Evolutionary conservation across 140 eudicot genomes (phyloP), one percentile per base, ranked within the genome.

Genomic region (Ambrosia hybrid): DNA sequence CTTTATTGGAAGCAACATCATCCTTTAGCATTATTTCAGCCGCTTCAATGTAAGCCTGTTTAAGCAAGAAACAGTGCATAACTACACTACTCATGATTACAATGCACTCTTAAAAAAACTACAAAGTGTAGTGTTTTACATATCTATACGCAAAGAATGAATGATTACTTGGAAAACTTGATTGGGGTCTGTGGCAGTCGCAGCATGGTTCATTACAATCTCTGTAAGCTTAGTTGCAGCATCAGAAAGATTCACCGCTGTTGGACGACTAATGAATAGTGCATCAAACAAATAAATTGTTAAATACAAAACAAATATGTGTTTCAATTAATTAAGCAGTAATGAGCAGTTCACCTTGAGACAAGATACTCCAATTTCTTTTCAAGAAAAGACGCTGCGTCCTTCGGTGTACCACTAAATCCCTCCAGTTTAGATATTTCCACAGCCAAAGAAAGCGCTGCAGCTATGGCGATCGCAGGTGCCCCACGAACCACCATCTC

Each of bases 401-500:
- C 95, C 61, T 63, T n/a, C 71, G 97, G 64, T 5, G 95, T 79
- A 30, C 97, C 96, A 34, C 15, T 66, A 77, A 82, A 85, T 63
- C 76, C 70, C 30, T 63, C 71, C 13, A 84, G 75, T 63, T 83
- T 88, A 57, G 85, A 84, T 67, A 74, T 74, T 83, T 90, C 96
- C 13, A 90, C 97, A 0, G 99, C 97, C 34, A 94, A 79, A 13
- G 97, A 86, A 46, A 94, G 97, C 13, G 96, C 99, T 13, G 96
- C 99, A 57, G 99, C 97, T 61, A 90, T 86, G 69, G 99, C 99
- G 38, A 94, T 94, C 26, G 99, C 99, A 64, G 99, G 99, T 33
- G 99, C 99, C 41, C 99, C 99, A 21, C 99, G 99, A 41, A 94
- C 99, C 75, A 94, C 99, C 99, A 94, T 94, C 15, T 94, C 99